Evolutionary conservation across 2,329 filamentous ascomycete genomes (phyloP).

Genomic region (Pseudogymnoascus sp.): DNA sequence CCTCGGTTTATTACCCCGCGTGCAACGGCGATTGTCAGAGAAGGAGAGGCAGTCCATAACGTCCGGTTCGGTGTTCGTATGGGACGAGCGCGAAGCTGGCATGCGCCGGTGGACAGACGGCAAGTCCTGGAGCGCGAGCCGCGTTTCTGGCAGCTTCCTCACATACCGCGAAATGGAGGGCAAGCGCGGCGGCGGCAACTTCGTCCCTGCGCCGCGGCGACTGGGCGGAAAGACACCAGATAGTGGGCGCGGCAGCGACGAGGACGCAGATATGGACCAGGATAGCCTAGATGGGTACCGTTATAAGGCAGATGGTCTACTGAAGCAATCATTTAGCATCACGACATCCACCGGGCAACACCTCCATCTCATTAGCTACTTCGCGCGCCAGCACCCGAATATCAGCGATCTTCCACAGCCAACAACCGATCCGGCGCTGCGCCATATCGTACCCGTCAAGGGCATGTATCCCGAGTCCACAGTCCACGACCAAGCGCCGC

Average conservation of each 20-base stretch:
- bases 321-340: slow-evolving; percentile 99
- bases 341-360: slow-evolving; percentile 85
- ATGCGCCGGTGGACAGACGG: slow-evolving; percentile 99
- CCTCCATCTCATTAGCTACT: slow-evolving; percentile 96
- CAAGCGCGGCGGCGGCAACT: slow-evolving; percentile 74
- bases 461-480: slow-evolving; percentile 97
- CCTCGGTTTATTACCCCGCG: slow-evolving; percentile 74
- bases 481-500: slow-evolving; percentile 75
- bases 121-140: slow-evolving; percentile 97
- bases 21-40: slow-evolving; percentile 87
- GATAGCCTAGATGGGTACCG: slow-evolving; percentile 82
- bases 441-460: slow-evolving; percentile 78
- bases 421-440: slow-evolving; percentile 67
- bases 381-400: slow-evolving; percentile 68
- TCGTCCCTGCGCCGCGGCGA: slow-evolving; percentile 49
- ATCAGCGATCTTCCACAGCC: slow-evolving; percentile 71
- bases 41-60: slow-evolving; percentile 95
- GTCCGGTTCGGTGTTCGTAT: slow-evolving; percentile 97
- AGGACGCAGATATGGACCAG: slow-evolving; percentile 61
- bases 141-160: slow-evolving; percentile 93
- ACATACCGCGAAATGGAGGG: slow-evolving; percentile 99
- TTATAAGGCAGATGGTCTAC: slow-evolving; percentile 92
- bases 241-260: slow-evolving; percentile 71
- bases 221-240: slow-evolving; percentile 72
- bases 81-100: slow-evolving; percentile 96